Evolutionary conservation across 495 filamentous ascomycete genomes (phyloP).

Genomic region (Aspergillus heteromorphus): DNA sequence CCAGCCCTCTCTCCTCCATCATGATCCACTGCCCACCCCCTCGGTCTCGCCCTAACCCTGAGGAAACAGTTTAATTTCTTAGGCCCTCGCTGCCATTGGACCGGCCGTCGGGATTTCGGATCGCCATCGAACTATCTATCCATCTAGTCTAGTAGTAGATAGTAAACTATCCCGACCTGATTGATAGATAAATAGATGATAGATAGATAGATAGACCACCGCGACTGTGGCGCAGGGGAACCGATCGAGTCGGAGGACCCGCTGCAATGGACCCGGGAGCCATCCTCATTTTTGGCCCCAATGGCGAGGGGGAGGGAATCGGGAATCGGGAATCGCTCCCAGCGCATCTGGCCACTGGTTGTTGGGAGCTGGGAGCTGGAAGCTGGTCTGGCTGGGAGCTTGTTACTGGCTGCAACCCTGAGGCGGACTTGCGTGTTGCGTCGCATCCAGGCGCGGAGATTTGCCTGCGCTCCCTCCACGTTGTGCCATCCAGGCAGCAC

Average conservation of each 20-base stretch:
- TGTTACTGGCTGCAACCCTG: neutral
- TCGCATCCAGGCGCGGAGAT: neutral
- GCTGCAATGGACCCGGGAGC: too few relatives aligned
- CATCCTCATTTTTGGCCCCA: too few relatives aligned
- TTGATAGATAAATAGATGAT: neutral
- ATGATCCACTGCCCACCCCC: neutral
- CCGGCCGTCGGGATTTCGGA: neutral
- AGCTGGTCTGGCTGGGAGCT: too few relatives aligned
- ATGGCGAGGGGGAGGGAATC: too few relatives aligned
- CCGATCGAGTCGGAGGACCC: conserved; percentile 2
- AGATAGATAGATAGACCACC: neutral
- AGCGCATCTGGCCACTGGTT: too few relatives aligned
- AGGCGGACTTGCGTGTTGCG: neutral
- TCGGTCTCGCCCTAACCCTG: neutral
- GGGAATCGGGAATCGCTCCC: too few relatives aligned
- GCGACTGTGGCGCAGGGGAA: conserved; percentile 3
- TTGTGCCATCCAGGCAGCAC: neutral
- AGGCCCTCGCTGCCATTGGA: too few relatives aligned
- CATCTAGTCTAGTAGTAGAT: too few relatives aligned
- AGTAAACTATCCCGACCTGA: too few relatives aligned
- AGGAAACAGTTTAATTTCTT: neutral
- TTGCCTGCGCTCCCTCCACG: neutral
- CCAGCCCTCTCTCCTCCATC: neutral
- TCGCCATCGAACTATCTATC: too few relatives aligned
- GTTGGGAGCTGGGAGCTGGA: too few relatives aligned